These are phyloP conservation scores for Sugiyamaella neomexicana DNA, from an alignment of 1,139 yeast genomes.

Conservation along the genomic window DNA sequence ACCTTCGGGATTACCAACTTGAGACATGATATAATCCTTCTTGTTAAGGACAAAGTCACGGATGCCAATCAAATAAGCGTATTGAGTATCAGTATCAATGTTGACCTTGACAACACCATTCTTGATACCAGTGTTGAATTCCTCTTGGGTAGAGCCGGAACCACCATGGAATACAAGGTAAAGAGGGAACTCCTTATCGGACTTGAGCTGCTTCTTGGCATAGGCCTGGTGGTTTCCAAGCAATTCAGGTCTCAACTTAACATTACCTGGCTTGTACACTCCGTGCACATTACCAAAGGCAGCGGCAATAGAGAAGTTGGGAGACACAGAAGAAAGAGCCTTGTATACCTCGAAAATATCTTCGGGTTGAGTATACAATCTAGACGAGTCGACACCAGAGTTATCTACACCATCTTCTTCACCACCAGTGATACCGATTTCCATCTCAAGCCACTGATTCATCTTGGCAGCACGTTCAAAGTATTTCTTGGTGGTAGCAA, in stretches of 20 bases:
- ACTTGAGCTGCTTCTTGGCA: slow-evolving; percentile 59
- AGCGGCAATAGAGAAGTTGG: slow-evolving; percentile 99
- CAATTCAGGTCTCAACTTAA: slow-evolving; percentile 86
- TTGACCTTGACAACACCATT: slow-evolving; percentile 98
- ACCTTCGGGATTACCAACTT: slow-evolving; percentile 99
- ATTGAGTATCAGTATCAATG: slow-evolving; percentile 99
- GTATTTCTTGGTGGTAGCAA: slow-evolving; percentile 90
- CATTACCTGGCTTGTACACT: slow-evolving; percentile 99
- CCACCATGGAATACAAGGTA: slow-evolving; percentile 99
- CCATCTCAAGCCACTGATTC: slow-evolving; percentile 99
- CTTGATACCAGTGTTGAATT: slow-evolving; percentile 86
- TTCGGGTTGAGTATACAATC: slow-evolving; percentile 93
- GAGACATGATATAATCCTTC: slow-evolving; percentile 87
- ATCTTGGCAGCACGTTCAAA: slow-evolving; percentile 91
- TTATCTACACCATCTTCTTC: slow-evolving; percentile 99
- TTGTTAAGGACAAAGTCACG: slow-evolving; percentile 94
- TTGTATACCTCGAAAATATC: slow-evolving; percentile 89
- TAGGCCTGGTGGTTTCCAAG: slow-evolving; percentile 94
- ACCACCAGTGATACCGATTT: slow-evolving; percentile 99
- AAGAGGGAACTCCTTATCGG: slow-evolving; percentile 68
- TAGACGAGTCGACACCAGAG: slow-evolving; percentile 83
- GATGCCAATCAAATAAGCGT: slow-evolving; percentile 93
- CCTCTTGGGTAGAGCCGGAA: slow-evolving; percentile 92
- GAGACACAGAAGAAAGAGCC: slow-evolving; percentile 88
- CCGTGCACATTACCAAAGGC: slow-evolving; percentile 99